Evolutionary conservation across 306 rosid species (phyloP).

Genomic region (Prunus davidiana): DNA sequence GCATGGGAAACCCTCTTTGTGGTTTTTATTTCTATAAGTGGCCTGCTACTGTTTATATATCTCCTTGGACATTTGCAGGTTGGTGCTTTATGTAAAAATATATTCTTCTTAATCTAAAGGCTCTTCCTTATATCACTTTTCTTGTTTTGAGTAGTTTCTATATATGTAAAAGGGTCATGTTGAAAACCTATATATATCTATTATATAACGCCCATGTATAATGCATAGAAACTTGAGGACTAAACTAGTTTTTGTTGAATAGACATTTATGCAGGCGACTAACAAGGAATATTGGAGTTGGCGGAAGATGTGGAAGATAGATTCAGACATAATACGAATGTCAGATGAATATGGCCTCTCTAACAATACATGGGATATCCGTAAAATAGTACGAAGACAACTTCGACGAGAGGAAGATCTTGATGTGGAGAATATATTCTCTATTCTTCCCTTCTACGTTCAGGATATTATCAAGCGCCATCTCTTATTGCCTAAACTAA

Average conservation of each 20-base stretch:
- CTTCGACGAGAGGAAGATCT: too few species aligned
- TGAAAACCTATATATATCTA: too few species aligned
- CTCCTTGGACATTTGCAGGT: slow-evolving; percentile 20
- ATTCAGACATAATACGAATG: rapidly evolving
- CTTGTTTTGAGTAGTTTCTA: too few species aligned
- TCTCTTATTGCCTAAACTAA: too few species aligned
- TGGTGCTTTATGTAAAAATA: not conserved
- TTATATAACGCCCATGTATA: not conserved
- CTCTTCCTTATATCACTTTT: too few species aligned
- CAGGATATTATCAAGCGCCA: too few species aligned
- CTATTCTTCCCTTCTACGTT: rapidly evolving
- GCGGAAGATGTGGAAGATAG: rapidly evolving
- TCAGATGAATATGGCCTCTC: not conserved
- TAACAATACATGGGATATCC: rapidly evolving
- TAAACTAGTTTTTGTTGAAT: not conserved
- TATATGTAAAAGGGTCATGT: too few species aligned
- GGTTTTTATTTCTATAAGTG: slow-evolving; percentile 7
- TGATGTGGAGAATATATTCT: too few species aligned
- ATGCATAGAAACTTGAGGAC: not conserved
- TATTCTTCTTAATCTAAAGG: too few species aligned
- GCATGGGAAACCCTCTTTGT: not conserved
- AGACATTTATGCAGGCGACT: not conserved
- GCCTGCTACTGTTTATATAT: slow-evolving; percentile 14
- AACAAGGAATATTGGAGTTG: rapidly evolving
- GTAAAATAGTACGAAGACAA: too few species aligned